Percentiles rank a stretch among this genome's conserved stretches.
phyloP scores from a whole-genome alignment of 345 rosid species.

The Aethionema arabicum region DNA sequence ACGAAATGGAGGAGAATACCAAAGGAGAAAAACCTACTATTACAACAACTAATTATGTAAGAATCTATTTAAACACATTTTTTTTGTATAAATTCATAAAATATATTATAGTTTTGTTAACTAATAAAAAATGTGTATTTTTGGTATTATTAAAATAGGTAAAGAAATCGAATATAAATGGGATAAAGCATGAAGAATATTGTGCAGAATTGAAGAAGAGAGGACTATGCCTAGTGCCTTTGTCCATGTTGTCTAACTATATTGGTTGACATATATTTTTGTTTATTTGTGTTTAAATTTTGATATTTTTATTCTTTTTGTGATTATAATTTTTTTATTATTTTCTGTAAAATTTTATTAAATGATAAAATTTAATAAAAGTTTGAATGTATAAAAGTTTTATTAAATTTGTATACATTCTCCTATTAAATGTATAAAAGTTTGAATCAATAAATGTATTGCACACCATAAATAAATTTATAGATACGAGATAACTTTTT shows the following conservation, averaged over 20 bases:
- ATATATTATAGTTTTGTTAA: not conserved
- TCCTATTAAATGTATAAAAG: too few species aligned
- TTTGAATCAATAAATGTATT: too few species aligned
- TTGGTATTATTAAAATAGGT: conserved; percentile 28
- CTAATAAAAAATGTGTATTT: not conserved
- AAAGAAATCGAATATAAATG: conserved; percentile 18
- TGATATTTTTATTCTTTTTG: not conserved
- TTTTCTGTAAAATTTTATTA: conserved; percentile 1
- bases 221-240: conserved; percentile 67
- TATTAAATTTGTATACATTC: too few species aligned
- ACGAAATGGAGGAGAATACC: conserved; percentile 36
- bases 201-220: conserved; percentile 54
- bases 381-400: too few species aligned
- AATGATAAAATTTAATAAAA: conserved; percentile 14
- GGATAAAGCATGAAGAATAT: conserved; percentile 30
- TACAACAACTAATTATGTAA: conserved; percentile 23
- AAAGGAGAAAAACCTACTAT: conserved; percentile 6
- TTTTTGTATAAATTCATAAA: not conserved
- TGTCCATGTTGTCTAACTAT: conserved; percentile 49
- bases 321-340: not conserved
- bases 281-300: not conserved
- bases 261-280: conserved; percentile 39
- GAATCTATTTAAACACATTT: conserved; percentile 7
- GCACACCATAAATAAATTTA: too few species aligned
- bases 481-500: too few species aligned